A percentile compares a stretch with the other conserved stretches of the same genome.
Evolutionary conservation across 495 filamentous ascomycete species (phyloP).

Genomic region (Penicillium daleae): DNA sequence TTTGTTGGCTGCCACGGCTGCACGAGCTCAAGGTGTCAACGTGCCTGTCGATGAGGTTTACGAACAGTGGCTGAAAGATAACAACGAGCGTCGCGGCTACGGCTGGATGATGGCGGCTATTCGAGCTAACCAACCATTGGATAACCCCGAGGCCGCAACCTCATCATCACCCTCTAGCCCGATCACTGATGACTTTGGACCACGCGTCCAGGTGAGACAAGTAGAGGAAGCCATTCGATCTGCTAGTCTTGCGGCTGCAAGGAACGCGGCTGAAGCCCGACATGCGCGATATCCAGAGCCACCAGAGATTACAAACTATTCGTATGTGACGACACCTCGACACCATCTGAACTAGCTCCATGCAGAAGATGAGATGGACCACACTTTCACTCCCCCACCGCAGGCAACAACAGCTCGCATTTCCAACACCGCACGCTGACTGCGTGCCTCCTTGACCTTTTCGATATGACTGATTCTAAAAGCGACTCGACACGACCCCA

Average conservation of each 20-base stretch:
- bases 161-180: slow-evolving; percentile 23
- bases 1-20: slow-evolving; percentile 68
- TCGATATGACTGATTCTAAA: slow-evolving; percentile 6
- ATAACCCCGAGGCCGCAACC: slow-evolving; percentile 32
- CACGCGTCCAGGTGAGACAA: neutral
- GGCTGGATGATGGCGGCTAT: slow-evolving; percentile 48
- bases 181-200: neutral
- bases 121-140: slow-evolving; percentile 43
- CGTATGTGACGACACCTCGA: slow-evolving; percentile 2
- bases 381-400: neutral
- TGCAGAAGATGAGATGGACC: slow-evolving; percentile 4
- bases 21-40: slow-evolving; percentile 63
- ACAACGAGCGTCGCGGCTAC: slow-evolving; percentile 62
- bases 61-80: slow-evolving; percentile 87
- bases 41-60: slow-evolving; percentile 76
- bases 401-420: neutral
- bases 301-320: neutral
- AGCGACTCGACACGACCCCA: slow-evolving; percentile 10
- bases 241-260: neutral
- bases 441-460: neutral
- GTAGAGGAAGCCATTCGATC: neutral
- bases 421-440: slow-evolving; percentile 26
- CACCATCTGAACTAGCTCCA: slow-evolving; percentile 23
- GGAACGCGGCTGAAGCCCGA: neutral
- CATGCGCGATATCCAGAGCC: neutral